Conservation (phyloP, 2,329 filamentous ascomycete genomes). For the Escovopsis sp. region DNA sequence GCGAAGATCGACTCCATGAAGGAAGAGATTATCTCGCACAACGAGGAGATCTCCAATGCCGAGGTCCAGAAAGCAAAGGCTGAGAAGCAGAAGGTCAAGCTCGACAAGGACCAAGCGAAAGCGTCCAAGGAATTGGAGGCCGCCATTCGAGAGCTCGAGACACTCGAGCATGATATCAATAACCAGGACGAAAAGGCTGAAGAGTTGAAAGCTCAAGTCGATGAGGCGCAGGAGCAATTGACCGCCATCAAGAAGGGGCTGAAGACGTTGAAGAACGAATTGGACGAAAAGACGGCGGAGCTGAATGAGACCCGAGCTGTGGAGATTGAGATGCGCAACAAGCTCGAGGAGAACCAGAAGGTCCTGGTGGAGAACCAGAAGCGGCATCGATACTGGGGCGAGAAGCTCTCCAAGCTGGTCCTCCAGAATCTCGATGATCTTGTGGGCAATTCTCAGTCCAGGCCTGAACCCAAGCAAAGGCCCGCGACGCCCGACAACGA, state of each 20-base stretch:
- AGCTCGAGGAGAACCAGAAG: slow-evolving; percentile 93
- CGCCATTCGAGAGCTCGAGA: slow-evolving; percentile 58
- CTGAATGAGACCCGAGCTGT: slow-evolving; percentile 77
- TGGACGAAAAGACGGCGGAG: slow-evolving; percentile 74
- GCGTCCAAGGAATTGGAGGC: slow-evolving; percentile 66
- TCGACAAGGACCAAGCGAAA: slow-evolving; percentile 68
- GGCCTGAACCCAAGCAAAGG: slow-evolving; percentile 13
- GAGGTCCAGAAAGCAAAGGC: slow-evolving; percentile 86
- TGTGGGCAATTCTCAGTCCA: slow-evolving; percentile 21
- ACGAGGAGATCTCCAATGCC: slow-evolving; percentile 69
- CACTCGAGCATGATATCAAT: slow-evolving; percentile 63
- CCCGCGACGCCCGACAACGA: slow-evolving; percentile 14
- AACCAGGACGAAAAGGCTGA: slow-evolving; percentile 64
- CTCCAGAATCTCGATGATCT: slow-evolving; percentile 71
- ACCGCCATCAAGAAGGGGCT: slow-evolving; percentile 70
- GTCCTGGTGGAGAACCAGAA: slow-evolving; percentile 74
- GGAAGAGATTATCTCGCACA: slow-evolving; percentile 66
- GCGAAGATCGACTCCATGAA: slow-evolving; percentile 82
- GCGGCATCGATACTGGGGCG: slow-evolving; percentile 70
- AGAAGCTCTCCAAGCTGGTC: slow-evolving; percentile 72
- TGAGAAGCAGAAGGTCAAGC: slow-evolving; percentile 79
- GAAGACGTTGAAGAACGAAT: slow-evolving; percentile 61
- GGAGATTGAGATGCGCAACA: slow-evolving; percentile 97
- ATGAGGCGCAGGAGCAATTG: slow-evolving; percentile 69
- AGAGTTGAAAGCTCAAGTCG: slow-evolving; percentile 55